Evolutionary conservation across 352 stramenopile genomes (phyloP).

Genomic region (Globisporangium middletonii): DNA sequence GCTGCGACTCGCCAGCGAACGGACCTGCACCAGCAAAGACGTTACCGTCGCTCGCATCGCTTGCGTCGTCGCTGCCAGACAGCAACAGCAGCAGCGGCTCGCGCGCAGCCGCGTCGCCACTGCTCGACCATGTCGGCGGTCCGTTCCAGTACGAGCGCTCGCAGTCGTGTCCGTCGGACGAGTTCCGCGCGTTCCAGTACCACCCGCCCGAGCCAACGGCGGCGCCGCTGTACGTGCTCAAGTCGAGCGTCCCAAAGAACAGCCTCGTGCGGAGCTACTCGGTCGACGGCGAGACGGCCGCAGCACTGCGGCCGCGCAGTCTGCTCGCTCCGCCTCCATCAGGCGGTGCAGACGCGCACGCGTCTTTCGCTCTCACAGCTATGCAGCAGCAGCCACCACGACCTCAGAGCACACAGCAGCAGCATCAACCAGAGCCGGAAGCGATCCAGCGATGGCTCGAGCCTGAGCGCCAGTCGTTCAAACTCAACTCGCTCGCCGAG

Average conservation of each 20-base stretch:
- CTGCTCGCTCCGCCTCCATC: constrained; percentile 15
- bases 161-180: constrained; percentile 66
- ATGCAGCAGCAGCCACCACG: constrained; percentile 22
- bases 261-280: constrained; percentile 60
- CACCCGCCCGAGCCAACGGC: constrained; percentile 5
- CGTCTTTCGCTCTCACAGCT: constrained; percentile 5
- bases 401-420: not conserved
- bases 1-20: constrained; percentile 11
- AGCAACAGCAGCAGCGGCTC: constrained; percentile 1
- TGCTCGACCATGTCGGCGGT: constrained; percentile 38
- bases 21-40: not conserved
- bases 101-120: not conserved
- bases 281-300: constrained; percentile 32
- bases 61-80: constrained; percentile 19
- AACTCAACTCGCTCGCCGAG: constrained; percentile 46
- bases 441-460: constrained; percentile 14
- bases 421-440: constrained; percentile 1
- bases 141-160: constrained; percentile 61
- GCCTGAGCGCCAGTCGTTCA: constrained; percentile 23
- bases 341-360: too few relatives aligned
- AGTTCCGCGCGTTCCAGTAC: constrained; percentile 10
- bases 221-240: constrained; percentile 15
- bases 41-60: constrained; percentile 17
- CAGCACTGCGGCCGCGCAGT: constrained; percentile 19
- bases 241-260: constrained; percentile 22